Evolutionary conservation across 495 filamentous ascomycete genomes (phyloP), one percentile per base, ranked within the genome.

Genomic region (Podospora bellae-mahoneyi): DNA sequence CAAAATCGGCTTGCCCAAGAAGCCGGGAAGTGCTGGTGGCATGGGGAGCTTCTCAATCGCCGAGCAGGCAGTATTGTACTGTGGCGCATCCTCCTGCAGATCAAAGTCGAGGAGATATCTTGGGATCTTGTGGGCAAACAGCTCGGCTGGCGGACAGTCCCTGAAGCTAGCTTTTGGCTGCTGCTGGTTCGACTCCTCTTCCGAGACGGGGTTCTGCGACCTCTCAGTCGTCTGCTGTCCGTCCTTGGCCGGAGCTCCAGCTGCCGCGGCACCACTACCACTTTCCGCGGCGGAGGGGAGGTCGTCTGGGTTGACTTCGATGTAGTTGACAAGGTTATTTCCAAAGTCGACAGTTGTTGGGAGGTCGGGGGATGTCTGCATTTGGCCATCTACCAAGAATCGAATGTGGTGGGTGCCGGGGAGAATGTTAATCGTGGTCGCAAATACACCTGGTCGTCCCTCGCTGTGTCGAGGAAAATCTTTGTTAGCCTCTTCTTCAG

Each of bases 321-420:
- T 89, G 74, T 99, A 99, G 80, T 99, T 99, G 68, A 99, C 93
- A 23, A 99, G 81, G 74, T 96, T 94, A 75, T 97, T 97, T 56
- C 92, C 95, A 76, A 93, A 96, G 79, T 99, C 95, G 28, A 99
- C 95, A 0, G 95, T 94, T 0, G 96, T 98, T 2, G 95, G 94
- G 26, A 97, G 85, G 69, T 90, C 86, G 58, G 91, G 88, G 5
- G 94, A 93, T 19, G 91, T 91, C 68, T 88, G 85, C 93, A 98
- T 97, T 68, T 93, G 89, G 48, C 90, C 91, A 78, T 97, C 93
- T 28, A 98, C 92, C 71, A 99, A 87, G 81, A 98, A 99, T 73
- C 95, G 93, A 71, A 99, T 83, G 79, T 99, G 95, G 79, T 99
- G 95, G 1, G 95, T 98, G 54, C 95, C 95, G 1, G 95, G 92